Evolutionary conservation across 208 protist genomes (phyloP), one percentile per base, ranked within the genome.

Genomic region (Phytomonas sp.): DNA sequence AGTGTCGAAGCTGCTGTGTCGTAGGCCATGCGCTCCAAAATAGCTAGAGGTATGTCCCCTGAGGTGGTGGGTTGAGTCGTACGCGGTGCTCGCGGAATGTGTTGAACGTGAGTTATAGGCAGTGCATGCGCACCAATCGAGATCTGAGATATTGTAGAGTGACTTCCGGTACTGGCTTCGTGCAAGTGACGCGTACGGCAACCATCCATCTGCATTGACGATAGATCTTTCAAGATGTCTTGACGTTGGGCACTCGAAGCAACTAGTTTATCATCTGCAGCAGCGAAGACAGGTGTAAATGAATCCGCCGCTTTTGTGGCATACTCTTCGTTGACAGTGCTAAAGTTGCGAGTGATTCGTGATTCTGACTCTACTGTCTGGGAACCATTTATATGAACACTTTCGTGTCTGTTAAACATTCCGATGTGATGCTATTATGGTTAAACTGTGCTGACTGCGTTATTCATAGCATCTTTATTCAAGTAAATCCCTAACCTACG

Each of bases 1-100:
- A 56, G 46, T 56, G 46, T 56, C 6, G 46, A 56, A 26, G 75
- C 75, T 15, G 79, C 79, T 43, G 79, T 84, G 62, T 84, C 80
- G 2, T 73, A 34, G 0, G 82, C 78, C 82, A 87, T 87, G 68
- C 66, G 74, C 62, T 84, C 71, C 23, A 87, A 70, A 76, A 87
- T 87, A 7, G 78, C 78, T 17, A 76, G 37, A 15, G 82, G 79
- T 23, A 76, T 87, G 32, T 82, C 82, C 34, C 82, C 64, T 17
- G 71, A 73, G 36, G 17, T 72, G 30, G 68, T 64, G 56, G 34
- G 61, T 20, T 56, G 67, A 6, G 70, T 56, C 46, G 46, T 56
- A 56, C 46, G 46, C 46, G 46, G 20, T 56, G 20, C 46, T 26
- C 46, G 46, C 6, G 20, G 20, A 56, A 56, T 56, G 20, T 56